Conservation (phyloP, 805 yeast species). For the Candida sanyiensis region DNA sequence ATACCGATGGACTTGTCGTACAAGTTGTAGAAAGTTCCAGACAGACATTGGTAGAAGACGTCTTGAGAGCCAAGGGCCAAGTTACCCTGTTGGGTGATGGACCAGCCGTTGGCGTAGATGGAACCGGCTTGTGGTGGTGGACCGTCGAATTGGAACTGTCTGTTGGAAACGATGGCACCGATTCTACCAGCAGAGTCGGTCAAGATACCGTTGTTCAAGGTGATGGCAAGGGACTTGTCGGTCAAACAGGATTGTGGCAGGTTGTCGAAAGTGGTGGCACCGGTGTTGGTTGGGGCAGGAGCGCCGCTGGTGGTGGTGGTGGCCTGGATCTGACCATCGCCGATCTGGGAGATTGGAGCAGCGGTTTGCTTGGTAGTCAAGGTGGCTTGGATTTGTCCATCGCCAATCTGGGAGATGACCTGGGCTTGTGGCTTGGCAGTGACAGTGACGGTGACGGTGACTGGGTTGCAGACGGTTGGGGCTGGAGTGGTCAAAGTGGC, state of each 20-base stretch:
- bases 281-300: slow-evolving; percentile 24
- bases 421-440: slow-evolving; percentile 20
- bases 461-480: slow-evolving; percentile 27
- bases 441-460: slow-evolving; percentile 22
- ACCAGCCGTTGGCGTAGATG: slow-evolving; percentile 67
- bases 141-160: slow-evolving; percentile 84
- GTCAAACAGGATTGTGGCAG: slow-evolving; percentile 40
- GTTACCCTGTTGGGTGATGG: slow-evolving; percentile 45
- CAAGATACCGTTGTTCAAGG: slow-evolving; percentile 45
- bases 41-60: slow-evolving; percentile 66
- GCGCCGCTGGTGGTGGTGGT: slow-evolving; percentile 33
- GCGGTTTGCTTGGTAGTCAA: slow-evolving; percentile 11
- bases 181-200: slow-evolving; percentile 59
- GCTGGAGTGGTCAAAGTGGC: slow-evolving; percentile 20
- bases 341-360: slow-evolving; percentile 6
- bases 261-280: slow-evolving; percentile 20
- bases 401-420: slow-evolving; percentile 23
- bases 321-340: slow-evolving; percentile 11
- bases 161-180: slow-evolving; percentile 76
- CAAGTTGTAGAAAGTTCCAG: slow-evolving; percentile 75
- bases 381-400: slow-evolving; percentile 30
- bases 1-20: slow-evolving; percentile 58
- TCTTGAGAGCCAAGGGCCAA: slow-evolving; percentile 59
- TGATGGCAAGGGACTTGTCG: slow-evolving; percentile 48
- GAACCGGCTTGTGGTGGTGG: slow-evolving; percentile 83